phyloP scores from a whole-genome alignment of 75 land plant genomes.

The Adiantum capillusveneris region DNA sequence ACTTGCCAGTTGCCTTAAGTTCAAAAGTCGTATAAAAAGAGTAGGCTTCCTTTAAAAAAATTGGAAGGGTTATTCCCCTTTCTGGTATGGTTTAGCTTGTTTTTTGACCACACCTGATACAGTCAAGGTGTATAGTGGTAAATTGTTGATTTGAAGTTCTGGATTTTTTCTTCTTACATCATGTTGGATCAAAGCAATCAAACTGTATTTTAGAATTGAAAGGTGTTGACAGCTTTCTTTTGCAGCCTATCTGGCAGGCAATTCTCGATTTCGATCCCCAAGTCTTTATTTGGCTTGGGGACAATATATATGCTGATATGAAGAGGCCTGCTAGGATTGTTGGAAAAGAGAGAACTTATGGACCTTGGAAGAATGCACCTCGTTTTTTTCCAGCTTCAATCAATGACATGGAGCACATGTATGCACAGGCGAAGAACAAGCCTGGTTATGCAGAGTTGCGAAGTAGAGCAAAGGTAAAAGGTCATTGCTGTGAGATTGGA shows the following conservation, averaged over 20 bases:
- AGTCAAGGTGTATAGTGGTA: no score
- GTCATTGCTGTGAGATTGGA: constrained; percentile 14
- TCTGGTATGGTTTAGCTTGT: no score
- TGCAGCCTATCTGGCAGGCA: constrained; percentile 82
- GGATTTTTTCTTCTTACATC: no score
- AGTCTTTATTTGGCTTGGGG: constrained; percentile 80
- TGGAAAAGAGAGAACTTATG: constrained; percentile 64
- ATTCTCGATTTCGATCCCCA: constrained; percentile 60
- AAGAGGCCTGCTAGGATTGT: constrained; percentile 32
- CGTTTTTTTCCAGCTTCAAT: constrained; percentile 54
- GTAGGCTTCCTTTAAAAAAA: no score
- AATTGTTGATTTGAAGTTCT: no score
- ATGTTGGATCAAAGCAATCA: no score
- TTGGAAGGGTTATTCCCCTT: no score
- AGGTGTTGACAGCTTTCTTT: no score
- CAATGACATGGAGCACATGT: constrained; percentile 48
- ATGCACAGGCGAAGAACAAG: constrained; percentile 37
- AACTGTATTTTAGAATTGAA: no score
- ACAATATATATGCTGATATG: constrained; percentile 81
- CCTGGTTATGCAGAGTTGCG: constrained; percentile 59
- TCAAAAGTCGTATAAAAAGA: no score
- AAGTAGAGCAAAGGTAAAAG: constrained; percentile 38
- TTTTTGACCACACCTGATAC: no score
- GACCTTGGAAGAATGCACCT: constrained; percentile 78
- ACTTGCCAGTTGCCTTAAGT: no score